A percentile compares a stretch with the other conserved stretches of the same genome.
These are phyloP conservation scores for Cicer chorassanicum DNA, from an alignment of 306 rosid species.

Conservation along the genomic window DNA sequence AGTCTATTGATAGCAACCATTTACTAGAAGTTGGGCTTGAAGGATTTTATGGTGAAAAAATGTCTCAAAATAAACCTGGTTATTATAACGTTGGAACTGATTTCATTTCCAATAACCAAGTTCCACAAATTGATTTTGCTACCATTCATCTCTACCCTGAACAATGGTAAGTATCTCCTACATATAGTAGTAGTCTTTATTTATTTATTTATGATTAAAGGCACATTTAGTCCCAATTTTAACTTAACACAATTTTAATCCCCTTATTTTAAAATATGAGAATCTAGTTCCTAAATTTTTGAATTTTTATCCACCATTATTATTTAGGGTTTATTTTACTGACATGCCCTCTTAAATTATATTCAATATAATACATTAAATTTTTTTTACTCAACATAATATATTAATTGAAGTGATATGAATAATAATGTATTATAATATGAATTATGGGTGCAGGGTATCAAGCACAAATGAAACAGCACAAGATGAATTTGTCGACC, in stretches of 20 bases:
- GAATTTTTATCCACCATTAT: too few species aligned
- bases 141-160: slow-evolving; percentile 55
- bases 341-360: too few species aligned
- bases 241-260: too few species aligned
- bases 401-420: neutral
- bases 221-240: too few species aligned
- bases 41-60: slow-evolving; percentile 51
- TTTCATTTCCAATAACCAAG: slow-evolving; percentile 55
- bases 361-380: too few species aligned
- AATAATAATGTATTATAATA: neutral
- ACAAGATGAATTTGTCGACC: slow-evolving; percentile 45
- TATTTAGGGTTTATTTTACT: too few species aligned
- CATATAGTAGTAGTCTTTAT: neutral
- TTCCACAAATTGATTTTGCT: slow-evolving; percentile 48
- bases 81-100: slow-evolving; percentile 48
- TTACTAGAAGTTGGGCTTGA: slow-evolving; percentile 50
- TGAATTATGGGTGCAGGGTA: slow-evolving; percentile 28
- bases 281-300: too few species aligned
- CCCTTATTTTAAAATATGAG: too few species aligned
- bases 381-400: too few species aligned
- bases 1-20: slow-evolving; percentile 52
- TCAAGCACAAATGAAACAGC: slow-evolving; percentile 21
- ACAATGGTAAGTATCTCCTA: slow-evolving; percentile 43
- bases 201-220: neutral
- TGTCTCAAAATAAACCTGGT: slow-evolving; percentile 7